These are phyloP conservation scores for Neodidymelliopsis sp. DNA, from an alignment of 2,329 filamentous ascomycete species.

Conservation along the genomic window DNA sequence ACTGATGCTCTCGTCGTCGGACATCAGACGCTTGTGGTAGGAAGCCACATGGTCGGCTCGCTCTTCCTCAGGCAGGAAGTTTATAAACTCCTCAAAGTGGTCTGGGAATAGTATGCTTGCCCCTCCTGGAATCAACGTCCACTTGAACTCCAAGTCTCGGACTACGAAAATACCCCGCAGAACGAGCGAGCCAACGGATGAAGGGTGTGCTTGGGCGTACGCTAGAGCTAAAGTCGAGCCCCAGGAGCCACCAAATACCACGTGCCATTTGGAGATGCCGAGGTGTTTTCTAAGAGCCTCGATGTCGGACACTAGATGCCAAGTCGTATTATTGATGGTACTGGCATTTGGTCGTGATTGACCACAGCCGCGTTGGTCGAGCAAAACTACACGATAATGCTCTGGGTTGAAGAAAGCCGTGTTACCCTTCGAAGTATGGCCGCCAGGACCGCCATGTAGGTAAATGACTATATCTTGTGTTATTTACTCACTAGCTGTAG, in stretches of 20 bases:
- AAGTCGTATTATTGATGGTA: slow-evolving; percentile 56
- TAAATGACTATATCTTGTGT: slow-evolving; percentile 43
- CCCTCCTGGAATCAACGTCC: slow-evolving; percentile 39
- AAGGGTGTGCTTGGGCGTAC: slow-evolving; percentile 55
- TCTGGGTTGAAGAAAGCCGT: slow-evolving; percentile 55
- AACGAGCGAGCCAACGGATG: slow-evolving; percentile 49
- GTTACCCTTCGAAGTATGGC: slow-evolving; percentile 44
- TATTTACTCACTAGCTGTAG: neutral
- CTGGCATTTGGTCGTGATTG: slow-evolving; percentile 53
- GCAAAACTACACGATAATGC: slow-evolving; percentile 55
- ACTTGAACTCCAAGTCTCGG: slow-evolving; percentile 48
- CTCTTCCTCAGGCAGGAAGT: slow-evolving; percentile 49
- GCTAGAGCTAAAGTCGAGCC: slow-evolving; percentile 55
- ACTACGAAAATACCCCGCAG: slow-evolving; percentile 55
- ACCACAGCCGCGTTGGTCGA: slow-evolving; percentile 58
- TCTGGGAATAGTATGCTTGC: slow-evolving; percentile 51
- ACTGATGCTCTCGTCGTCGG: slow-evolving; percentile 37
- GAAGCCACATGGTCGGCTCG: slow-evolving; percentile 46
- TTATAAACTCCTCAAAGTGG: slow-evolving; percentile 47
- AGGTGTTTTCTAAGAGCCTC: slow-evolving; percentile 54
- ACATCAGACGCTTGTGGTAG: slow-evolving; percentile 53
- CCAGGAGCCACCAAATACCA: slow-evolving; percentile 60
- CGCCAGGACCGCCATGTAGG: slow-evolving; percentile 57
- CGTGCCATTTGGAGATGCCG: slow-evolving; percentile 53
- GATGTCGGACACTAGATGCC: slow-evolving; percentile 55